These are phyloP conservation scores for Nakaseomyces kungkrabaensis DNA, from an alignment of 1,139 yeast species.

Conservation along the genomic window DNA sequence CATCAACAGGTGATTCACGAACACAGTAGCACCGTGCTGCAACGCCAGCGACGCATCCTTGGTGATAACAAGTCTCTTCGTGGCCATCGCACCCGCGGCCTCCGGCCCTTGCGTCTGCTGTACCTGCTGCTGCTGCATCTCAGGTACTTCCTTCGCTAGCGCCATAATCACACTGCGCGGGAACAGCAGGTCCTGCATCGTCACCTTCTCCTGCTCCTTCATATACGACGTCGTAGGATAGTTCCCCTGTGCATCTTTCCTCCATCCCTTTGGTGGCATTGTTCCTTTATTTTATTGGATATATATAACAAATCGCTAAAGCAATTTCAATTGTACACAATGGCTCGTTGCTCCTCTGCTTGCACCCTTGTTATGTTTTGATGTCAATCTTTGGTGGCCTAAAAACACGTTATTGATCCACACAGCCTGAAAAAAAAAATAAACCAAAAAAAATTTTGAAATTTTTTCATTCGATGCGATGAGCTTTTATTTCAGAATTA, in stretches of 20 bases:
- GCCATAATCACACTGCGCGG: slow-evolving; percentile 54
- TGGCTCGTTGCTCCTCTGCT: too few species aligned
- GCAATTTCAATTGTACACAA: too few species aligned
- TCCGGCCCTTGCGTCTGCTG: slow-evolving; percentile 17
- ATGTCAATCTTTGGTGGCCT: too few species aligned
- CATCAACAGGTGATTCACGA: slow-evolving; percentile 56
- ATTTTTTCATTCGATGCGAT: neutral
- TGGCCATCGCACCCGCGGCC: slow-evolving; percentile 3
- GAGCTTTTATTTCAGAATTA: neutral
- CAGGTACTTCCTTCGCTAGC: slow-evolving; percentile 42
- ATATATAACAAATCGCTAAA: too few species aligned
- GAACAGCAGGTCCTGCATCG: slow-evolving; percentile 60
- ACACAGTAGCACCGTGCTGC: slow-evolving; percentile 65
- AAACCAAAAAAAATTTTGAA: neutral
- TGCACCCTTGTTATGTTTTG: too few species aligned
- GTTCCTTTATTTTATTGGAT: too few species aligned
- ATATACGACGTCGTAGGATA: slow-evolving; percentile 37
- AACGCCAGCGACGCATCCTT: slow-evolving; percentile 59
- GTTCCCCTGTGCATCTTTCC: slow-evolving; percentile 61
- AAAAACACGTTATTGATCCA: too few species aligned
- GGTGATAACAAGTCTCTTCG: slow-evolving; percentile 35
- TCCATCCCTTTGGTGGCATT: slow-evolving; percentile 83
- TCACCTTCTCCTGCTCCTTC: slow-evolving; percentile 46
- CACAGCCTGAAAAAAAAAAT: too few species aligned
- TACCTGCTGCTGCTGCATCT: slow-evolving; percentile 1